Evolutionary conservation across 176 grass and related monocot species (phyloP), one percentile per base, ranked within the genome.

Genomic region (Bromus sterilis): DNA sequence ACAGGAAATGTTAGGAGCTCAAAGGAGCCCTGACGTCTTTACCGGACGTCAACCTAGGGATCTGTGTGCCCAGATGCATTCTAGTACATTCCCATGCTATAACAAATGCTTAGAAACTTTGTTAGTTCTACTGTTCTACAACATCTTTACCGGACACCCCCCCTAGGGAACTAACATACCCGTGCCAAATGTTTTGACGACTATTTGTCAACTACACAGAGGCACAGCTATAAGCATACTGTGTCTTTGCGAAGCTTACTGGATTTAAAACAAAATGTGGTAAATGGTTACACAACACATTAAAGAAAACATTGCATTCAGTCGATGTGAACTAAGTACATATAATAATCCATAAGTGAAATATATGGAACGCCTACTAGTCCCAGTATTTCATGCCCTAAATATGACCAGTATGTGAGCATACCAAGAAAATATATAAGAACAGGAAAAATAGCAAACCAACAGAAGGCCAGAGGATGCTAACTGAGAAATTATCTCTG

Each of bases 401-500:
- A 8, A 40, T 25, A 68, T 3, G 1, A 42, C 24, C 42, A 49
- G 25, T 20, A 37, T 57, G 33, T 57, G 7, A 75, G 33, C 76
- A 32, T 43, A 41, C 15, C 7, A 61, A 77, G 12, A 29, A 43
- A 21, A 43, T 43, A 21, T 39, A 56, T n/a, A 82, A 61, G 18
- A 26, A 44, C 37, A 82, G 11, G 0, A 3, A 21, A 53, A 24
- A 34, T 53, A 62, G 10, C 10, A 3, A 61, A 56, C 9, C 11
- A 0, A 16, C 9, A 46, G 8, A 42, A 53, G 28, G 43, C 43
- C 51, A 20, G 24, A 78, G 43, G 39, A 61, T 63, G 56, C 20
- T 39, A 28, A 16, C 10, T 77, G 25, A 58, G 36, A 76, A 76
- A 83, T 44, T 74, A 83, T 77, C 71, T 56, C 88, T 65, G 74